phyloP scores from a whole-genome alignment of 768 basidiomycete genomes.

The Boletus barrowsii region DNA sequence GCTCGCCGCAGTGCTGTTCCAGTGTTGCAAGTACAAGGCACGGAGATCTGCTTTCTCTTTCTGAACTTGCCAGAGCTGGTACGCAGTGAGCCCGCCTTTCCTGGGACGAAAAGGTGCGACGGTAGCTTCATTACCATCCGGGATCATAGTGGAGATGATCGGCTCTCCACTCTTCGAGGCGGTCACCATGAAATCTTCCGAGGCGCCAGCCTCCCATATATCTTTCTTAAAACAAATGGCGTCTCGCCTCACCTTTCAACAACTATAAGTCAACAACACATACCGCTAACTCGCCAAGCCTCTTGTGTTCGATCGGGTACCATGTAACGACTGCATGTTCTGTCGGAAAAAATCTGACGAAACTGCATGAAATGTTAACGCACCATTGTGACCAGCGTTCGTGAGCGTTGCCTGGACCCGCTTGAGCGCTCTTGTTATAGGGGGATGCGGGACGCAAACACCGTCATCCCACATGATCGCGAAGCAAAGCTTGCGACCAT shows the following conservation, averaged over 20 bases:
- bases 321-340: slow-evolving; percentile 60
- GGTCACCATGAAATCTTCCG: slow-evolving; percentile 42
- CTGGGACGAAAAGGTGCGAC: slow-evolving; percentile 25
- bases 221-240: slow-evolving; percentile 23
- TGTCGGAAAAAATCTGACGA: not conserved
- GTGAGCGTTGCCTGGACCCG: slow-evolving; percentile 52
- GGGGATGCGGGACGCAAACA: slow-evolving; percentile 58
- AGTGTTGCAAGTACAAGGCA: slow-evolving; percentile 56
- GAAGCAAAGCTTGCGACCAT: slow-evolving; percentile 51
- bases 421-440: slow-evolving; percentile 58
- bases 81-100: slow-evolving; percentile 42
- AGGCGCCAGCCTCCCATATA: slow-evolving; percentile 47
- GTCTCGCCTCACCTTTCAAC: not conserved
- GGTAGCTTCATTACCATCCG: slow-evolving; percentile 24
- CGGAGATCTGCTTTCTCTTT: slow-evolving; percentile 45
- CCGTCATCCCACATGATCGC: slow-evolving; percentile 69
- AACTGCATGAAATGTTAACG: slow-evolving; percentile 1
- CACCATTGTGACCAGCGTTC: slow-evolving; percentile 65
- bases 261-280: slow-evolving; percentile 18
- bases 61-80: slow-evolving; percentile 67
- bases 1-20: slow-evolving; percentile 47
- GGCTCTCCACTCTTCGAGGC: slow-evolving; percentile 52
- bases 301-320: slow-evolving; percentile 52
- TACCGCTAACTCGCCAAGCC: slow-evolving; percentile 43
- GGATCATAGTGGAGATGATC: slow-evolving; percentile 46